Evolutionary conservation across 139 green algal genomes (phyloP), one percentile per base, ranked within the genome.

Genomic region (Mesotaenium endlicherianum): DNA sequence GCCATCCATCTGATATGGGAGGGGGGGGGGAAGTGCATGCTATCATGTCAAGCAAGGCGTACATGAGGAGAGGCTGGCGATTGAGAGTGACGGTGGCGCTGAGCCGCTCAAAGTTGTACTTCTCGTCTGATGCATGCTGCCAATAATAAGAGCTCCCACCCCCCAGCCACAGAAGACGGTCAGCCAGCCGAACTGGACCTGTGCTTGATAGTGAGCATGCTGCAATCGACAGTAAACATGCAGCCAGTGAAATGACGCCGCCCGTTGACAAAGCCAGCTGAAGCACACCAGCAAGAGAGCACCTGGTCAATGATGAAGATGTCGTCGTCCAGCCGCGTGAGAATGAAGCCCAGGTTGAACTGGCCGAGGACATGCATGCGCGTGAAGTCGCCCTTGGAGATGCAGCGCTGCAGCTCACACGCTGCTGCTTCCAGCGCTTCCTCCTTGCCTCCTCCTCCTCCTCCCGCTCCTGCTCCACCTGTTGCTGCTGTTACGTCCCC

Each of bases 271-370:
- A n/a, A n/a, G n/a, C n/a, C n/a, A n/a, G n/a, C n/a, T n/a, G n/a
- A n/a, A n/a, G n/a, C n/a, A n/a, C n/a, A n/a, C n/a, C n/a, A n/a
- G n/a, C n/a, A n/a, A n/a, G n/a, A n/a, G n/a, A n/a, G n/a, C 34
- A 87, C 81, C 90, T 99, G 95, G 89, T 99, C 96, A 0, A 99
- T 70, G 70, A 99, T 99, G 89, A 97, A 99, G 3, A 99, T 75
- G 80, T 99, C 95, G 1, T 76, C 34, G 1, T 88, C 91, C 49
- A 95, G 88, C 2, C 75, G 72, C 36, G 75, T 92, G 2, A 99
- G 79, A 80, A 99, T 97, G 91, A 99, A 99, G n/a, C 96, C 96
- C 45, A 98, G 89, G 82, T 99, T 99, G 92, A 99, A 99, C 91
- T 99, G 95, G 1, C 95, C 94, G 1, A 95, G 26, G 3, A 94